Evolutionary conservation across 139 green algal species (phyloP), one percentile per base, ranked within the genome.

Genomic region (Desmodesmus armatus): DNA sequence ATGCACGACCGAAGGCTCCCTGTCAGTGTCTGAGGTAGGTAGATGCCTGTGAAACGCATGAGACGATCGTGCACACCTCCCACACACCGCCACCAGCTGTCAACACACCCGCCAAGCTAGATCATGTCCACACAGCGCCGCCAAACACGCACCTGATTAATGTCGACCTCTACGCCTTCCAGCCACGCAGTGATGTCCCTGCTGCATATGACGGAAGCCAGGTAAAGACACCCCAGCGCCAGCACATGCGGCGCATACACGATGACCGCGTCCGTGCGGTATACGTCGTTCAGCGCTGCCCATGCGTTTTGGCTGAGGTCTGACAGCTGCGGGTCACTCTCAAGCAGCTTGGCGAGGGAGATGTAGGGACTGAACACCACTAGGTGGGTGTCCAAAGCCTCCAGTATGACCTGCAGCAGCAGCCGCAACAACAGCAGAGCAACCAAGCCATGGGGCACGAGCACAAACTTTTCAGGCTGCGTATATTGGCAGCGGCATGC

Each of bases 361-460:
- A 87, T 84, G 82, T 95, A 94, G 5, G 94, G 93, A 79, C 86
- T 91, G 88, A 90, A 94, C 39, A 96, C 87, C 19, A 96, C 81
- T 3, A 97, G 91, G 63, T 93, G 82, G 86, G 89, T 93, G 73
- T 95, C 92, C 29, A 97, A 85, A 49, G 87, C 84, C 76, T 97
- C 91, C 66, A 97, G 86, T 53, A 95, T 82, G 37, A 90, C 72
- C 89, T 92, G 88, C 55, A 55, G 66, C 23, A 60, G 63, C n/a
- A n/a, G n/a, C n/a, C n/a, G n/a, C n/a, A n/a, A n/a, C n/a, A n/a
- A n/a, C n/a, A n/a, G n/a, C n/a, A n/a, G n/a, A n/a, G n/a, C n/a
- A n/a, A n/a, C n/a, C n/a, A n/a, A n/a, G n/a, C n/a, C n/a, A n/a
- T n/a, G n/a, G n/a, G n/a, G n/a, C n/a, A n/a, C n/a, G n/a, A n/a